These are phyloP conservation scores for Trifolium pratense DNA, from an alignment of 306 rosid species.

Conservation along the genomic window DNA sequence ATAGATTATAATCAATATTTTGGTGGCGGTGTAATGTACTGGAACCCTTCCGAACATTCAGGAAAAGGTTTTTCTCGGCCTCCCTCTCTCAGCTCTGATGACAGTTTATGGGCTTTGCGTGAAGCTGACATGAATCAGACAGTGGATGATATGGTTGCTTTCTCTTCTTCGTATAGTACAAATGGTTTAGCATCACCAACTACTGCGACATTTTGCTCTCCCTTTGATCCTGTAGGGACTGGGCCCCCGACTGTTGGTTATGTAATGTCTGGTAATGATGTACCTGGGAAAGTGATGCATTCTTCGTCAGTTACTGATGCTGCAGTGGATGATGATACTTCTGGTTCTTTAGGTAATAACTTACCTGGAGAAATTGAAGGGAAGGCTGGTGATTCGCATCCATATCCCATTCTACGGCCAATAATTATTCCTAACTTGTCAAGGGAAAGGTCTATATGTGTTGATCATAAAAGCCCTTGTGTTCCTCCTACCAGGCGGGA, in stretches of 20 bases:
- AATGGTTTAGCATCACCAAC: slow-evolving; percentile 93
- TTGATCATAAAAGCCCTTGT: slow-evolving; percentile 84
- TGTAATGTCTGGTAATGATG: slow-evolving; percentile 77
- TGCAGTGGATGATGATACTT: slow-evolving; percentile 63
- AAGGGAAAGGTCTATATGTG: slow-evolving; percentile 77
- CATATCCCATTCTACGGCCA: slow-evolving; percentile 88
- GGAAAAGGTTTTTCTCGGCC: slow-evolving; percentile 91
- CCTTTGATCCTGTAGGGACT: slow-evolving; percentile 80
- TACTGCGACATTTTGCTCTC: slow-evolving; percentile 81
- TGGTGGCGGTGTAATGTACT: slow-evolving; percentile 97
- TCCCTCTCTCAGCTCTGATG: slow-evolving; percentile 96
- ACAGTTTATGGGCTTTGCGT: slow-evolving; percentile 94
- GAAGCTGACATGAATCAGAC: slow-evolving; percentile 95
- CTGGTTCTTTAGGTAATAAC: slow-evolving; percentile 66
- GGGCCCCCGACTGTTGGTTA: slow-evolving; percentile 79
- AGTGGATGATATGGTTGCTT: slow-evolving; percentile 99
- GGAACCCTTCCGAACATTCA: slow-evolving; percentile 89
- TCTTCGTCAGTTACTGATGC: slow-evolving; percentile 72
- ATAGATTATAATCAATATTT: slow-evolving; percentile 87
- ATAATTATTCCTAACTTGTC: slow-evolving; percentile 79
- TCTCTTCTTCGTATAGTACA: slow-evolving; percentile 86
- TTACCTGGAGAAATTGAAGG: slow-evolving; percentile 74
- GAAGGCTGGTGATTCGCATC: slow-evolving; percentile 66
- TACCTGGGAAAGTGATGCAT: slow-evolving; percentile 75
- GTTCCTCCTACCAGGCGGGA: slow-evolving; percentile 84